Evolutionary conservation across 768 basidiomycete species (phyloP).

Genomic region (Suillus placidus): DNA sequence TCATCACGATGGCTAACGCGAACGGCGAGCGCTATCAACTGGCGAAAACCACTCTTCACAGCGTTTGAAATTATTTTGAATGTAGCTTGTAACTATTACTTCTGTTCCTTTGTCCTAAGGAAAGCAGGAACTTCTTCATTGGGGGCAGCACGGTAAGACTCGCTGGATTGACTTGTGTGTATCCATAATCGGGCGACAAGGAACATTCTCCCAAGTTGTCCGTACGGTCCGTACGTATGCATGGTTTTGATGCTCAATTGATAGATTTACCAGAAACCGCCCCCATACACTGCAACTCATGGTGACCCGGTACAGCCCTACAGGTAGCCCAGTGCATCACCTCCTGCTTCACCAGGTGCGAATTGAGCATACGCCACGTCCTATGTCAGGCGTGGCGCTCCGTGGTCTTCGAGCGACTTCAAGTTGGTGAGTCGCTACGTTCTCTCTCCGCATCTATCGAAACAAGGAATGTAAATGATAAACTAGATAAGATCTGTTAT

Average conservation of each 20-base stretch:
- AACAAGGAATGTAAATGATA: not conserved
- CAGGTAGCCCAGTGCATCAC: not conserved
- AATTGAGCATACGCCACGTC: not conserved
- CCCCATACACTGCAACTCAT: not conserved
- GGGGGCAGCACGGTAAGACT: not conserved
- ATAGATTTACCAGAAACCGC: not conserved
- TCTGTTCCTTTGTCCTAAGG: not conserved
- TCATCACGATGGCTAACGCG: not conserved
- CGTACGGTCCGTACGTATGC: not conserved
- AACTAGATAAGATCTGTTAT: not conserved
- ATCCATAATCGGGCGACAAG: not conserved
- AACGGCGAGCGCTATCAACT: not conserved
- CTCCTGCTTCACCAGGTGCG: not conserved
- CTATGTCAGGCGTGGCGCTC: not conserved
- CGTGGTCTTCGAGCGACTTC: not conserved
- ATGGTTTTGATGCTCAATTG: not conserved
- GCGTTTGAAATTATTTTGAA: not conserved
- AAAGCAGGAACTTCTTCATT: not conserved
- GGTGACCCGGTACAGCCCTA: not conserved
- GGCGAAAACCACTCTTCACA: slow-evolving; percentile 2
- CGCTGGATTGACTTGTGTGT: not conserved
- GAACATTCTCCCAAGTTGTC: not conserved
- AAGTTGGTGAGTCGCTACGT: not conserved
- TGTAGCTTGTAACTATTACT: not conserved
- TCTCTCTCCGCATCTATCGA: not conserved